Base-by-base conservation (phyloP, 768 basidiomycete species). In the Boletus pseudopeckii region DNA sequence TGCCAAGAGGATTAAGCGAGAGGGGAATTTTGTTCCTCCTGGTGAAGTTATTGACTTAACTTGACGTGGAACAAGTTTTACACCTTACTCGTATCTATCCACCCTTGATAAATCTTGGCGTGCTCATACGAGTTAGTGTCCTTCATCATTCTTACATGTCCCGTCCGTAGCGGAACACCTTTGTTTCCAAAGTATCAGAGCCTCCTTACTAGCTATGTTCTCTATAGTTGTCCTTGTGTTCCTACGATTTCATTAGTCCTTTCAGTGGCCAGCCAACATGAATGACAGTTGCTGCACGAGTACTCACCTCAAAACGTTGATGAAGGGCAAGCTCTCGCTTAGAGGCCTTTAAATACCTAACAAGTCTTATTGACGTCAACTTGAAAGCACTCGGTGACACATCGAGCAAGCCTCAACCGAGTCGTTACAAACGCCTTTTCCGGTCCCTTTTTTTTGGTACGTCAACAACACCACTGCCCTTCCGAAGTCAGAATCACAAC, bases 11-110 rank as follows among this genome's bases (percentile, higher is more conserved):
- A 53, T 66, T 7, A 70, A 70, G 37, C 56, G 59, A 37, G 70
- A 71, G 52, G 53, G 54, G 28, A 44, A 24, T 24, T 13, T 43
- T 30, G 36, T 60, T 44, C 54, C 42, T 33, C 32, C 34, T n/a
- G 56, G 59, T 18, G 70, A 70, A 33, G 54, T 71, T 37, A 70
- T 70, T 40, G 68, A 71, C 48, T 45, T 70, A 57, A 71, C 68
- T 36, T 69, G 59, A 67, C 22, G 15, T 48, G 41, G 17, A 18
- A 41, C 13, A n/a, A 14, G 17, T n/a, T 44, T 32, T 41, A 5
- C 49, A 7, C 24, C 11, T 40, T 6, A n/a, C 39, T 39, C 40
- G 32, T 45, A 26, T 28, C 14, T 17, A 43, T 37, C 17, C 22
- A 36, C 4, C 24, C 20, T 13, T 15, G 17, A 14, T 57, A 39